Evolutionary conservation across 2,329 filamentous ascomycete genomes (phyloP).

Genomic region (Sporothrix schenckii): DNA sequence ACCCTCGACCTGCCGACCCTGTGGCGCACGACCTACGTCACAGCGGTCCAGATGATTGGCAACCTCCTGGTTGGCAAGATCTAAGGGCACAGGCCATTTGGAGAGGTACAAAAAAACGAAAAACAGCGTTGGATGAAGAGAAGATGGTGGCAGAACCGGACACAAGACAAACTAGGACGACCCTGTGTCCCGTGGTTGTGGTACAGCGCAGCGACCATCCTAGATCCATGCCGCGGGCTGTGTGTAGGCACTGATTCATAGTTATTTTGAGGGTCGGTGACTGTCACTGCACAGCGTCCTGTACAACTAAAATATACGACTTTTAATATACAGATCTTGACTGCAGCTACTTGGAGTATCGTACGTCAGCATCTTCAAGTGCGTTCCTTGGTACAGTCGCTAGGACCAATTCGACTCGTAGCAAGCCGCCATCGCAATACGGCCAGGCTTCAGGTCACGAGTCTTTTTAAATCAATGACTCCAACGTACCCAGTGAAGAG

Average conservation of each 20-base stretch:
- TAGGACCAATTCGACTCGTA: neutral
- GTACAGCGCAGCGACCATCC: neutral
- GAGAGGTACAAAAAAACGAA: neutral
- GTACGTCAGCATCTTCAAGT: too few relatives aligned
- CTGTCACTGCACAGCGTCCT: neutral
- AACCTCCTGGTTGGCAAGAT: constrained; percentile 75
- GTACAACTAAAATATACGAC: constrained; percentile 3
- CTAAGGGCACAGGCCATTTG: constrained; percentile 41
- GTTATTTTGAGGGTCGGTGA: constrained; percentile 1
- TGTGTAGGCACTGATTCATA: neutral
- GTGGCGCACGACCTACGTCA: constrained; percentile 75
- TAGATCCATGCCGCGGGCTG: neutral
- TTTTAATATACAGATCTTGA: constrained; percentile 10
- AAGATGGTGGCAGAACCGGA: neutral
- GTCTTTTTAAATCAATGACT: neutral
- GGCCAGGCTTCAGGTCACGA: too few relatives aligned
- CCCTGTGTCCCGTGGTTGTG: neutral
- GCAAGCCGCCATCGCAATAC: neutral
- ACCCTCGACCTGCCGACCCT: constrained; percentile 85
- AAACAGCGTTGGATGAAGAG: neutral
- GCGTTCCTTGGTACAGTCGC: neutral
- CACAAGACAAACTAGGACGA: neutral
- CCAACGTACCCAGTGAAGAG: neutral
- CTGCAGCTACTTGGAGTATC: neutral
- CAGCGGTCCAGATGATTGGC: constrained; percentile 72